A percentile compares a stretch with the other conserved stretches of the same genome.
Evolutionary conservation across 2,329 filamentous ascomycete genomes (phyloP).

Genomic region (Fusarium hostae): DNA sequence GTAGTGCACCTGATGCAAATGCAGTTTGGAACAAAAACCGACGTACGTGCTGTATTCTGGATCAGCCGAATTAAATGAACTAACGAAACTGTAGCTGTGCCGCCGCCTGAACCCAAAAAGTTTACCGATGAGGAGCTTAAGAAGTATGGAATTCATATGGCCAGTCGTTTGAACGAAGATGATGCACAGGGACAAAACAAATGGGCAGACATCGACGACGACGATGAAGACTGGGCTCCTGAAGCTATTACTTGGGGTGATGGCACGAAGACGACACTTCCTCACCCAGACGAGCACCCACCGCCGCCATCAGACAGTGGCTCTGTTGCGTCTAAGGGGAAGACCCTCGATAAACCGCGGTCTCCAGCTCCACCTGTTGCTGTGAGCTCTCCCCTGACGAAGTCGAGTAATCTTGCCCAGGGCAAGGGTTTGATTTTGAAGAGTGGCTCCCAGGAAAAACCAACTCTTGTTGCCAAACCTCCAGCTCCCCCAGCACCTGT

Average conservation of each 20-base stretch:
- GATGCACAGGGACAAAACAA: conserved; percentile 80
- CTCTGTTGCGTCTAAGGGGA: conserved; percentile 37
- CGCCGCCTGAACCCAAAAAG: conserved; percentile 79
- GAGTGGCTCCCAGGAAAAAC: conserved; percentile 72
- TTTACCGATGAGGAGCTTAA: conserved; percentile 89
- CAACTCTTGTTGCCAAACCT: conserved; percentile 78
- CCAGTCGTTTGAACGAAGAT: conserved; percentile 80
- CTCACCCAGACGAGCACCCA: conserved; percentile 66
- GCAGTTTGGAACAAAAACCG: conserved; percentile 91
- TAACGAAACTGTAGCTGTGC: conserved; percentile 59
- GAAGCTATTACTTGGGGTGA: conserved; percentile 90
- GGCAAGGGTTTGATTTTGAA: conserved; percentile 74
- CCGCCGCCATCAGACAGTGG: conserved; percentile 45
- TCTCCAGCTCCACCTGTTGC: conserved; percentile 55
- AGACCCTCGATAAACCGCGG: conserved; percentile 55
- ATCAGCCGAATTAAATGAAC: conserved; percentile 12
- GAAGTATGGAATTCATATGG: conserved; percentile 87
- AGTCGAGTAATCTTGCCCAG: conserved; percentile 59
- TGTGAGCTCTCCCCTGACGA: conserved; percentile 55
- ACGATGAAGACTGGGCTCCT: conserved; percentile 87
- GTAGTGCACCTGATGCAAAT: conserved; percentile 74
- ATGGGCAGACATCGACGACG: conserved; percentile 91
- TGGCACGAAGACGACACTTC: conserved; percentile 82
- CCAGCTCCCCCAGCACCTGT: conserved; percentile 73
- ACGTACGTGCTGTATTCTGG: conserved; percentile 64